Evolutionary conservation across 2,329 filamentous ascomycete species (phyloP).

Genomic region (Leptodontidium sp.): DNA sequence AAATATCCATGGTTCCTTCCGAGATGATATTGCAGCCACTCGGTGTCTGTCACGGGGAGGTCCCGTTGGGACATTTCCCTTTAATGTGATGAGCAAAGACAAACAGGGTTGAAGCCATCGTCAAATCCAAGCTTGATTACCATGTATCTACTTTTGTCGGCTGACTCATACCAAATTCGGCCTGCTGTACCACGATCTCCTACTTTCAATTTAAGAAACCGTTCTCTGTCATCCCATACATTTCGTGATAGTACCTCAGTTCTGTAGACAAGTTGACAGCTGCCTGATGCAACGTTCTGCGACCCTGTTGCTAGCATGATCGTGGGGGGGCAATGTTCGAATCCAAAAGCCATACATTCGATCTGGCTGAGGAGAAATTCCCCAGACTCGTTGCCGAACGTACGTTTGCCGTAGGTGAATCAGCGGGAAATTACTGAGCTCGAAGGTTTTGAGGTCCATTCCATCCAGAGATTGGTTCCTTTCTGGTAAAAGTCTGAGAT

Average conservation of each 20-base stretch:
- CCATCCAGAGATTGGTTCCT: no score
- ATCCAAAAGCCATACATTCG: no score
- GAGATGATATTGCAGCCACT: constrained; percentile 6
- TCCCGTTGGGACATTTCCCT: background rate
- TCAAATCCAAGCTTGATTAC: constrained; percentile 31
- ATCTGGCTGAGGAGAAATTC: no score
- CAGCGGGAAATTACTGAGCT: no score
- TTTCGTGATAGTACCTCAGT: constrained; percentile 10
- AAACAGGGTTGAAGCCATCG: constrained; percentile 25
- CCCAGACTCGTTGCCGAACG: no score
- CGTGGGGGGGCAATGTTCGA: no score
- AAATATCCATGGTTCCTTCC: constrained; percentile 6
- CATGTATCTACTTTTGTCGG: background rate
- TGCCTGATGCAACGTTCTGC: no score
- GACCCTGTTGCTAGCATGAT: no score
- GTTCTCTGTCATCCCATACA: constrained; percentile 24
- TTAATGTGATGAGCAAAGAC: constrained; percentile 3
- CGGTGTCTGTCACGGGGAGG: background rate
- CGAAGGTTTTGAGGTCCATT: no score
- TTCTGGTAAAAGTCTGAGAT: no score
- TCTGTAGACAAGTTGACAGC: no score
- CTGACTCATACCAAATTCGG: constrained; percentile 21
- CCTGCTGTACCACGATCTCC: constrained; percentile 28
- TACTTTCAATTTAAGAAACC: constrained; percentile 25
- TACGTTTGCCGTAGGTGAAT: no score